Percentiles rank a stretch among this genome's conserved stretches.
phyloP scores from a whole-genome alignment of 805 yeast species.

The Candida sakaeoensis region DNA sequence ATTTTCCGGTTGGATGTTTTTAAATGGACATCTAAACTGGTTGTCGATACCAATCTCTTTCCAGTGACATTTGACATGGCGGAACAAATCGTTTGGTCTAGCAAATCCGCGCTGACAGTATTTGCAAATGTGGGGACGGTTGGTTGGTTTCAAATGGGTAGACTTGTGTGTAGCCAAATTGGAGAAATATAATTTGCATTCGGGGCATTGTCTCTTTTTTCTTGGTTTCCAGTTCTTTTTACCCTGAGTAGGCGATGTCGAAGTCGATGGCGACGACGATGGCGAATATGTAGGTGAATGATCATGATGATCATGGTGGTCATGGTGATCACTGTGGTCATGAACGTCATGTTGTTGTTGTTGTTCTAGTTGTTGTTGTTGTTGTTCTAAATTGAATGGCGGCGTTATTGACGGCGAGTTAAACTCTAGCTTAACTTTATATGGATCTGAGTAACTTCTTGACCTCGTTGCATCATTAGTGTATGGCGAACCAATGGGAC shows the following conservation, averaged over 20 bases:
- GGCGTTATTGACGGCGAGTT: constrained; percentile 3
- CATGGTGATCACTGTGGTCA: not conserved
- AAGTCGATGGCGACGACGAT: constrained; percentile 8
- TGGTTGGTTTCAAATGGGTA: constrained; percentile 67
- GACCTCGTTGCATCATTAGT: constrained; percentile 9
- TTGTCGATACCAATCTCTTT: constrained; percentile 66
- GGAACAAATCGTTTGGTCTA: constrained; percentile 77
- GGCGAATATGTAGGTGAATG: constrained; percentile 3
- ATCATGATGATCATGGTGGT: not conserved
- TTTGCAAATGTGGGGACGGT: constrained; percentile 74
- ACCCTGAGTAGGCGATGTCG: constrained; percentile 7
- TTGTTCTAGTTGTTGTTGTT: not conserved
- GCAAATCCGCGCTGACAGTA: constrained; percentile 84
- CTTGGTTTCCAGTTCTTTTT: constrained; percentile 41
- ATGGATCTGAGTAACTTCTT: constrained; percentile 16
- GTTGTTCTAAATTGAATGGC: not conserved
- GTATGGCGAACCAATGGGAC: constrained; percentile 17
- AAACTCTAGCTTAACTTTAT: constrained; percentile 7
- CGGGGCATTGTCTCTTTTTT: constrained; percentile 69
- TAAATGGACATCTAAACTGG: constrained; percentile 80
- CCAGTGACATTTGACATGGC: constrained; percentile 85
- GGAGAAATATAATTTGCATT: constrained; percentile 63
- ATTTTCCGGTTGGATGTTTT: constrained; percentile 22
- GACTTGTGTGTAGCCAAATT: constrained; percentile 82
- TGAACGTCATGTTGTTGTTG: not conserved